A percentile compares a stretch with the other conserved stretches of the same genome.
Evolutionary conservation across 345 rosid genomes (phyloP).

Genomic region (rapeseed (Brassica napus)): Da-Ae NC_063443.1:1101001-1101500

Average conservation of each 20-base stretch:
- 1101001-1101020: slow-evolving; percentile 7
- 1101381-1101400: slow-evolving; percentile 89
- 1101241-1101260: not conserved
- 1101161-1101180: not conserved
- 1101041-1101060: slow-evolving; percentile 18
- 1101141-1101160: slow-evolving; percentile 11
- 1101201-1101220: not conserved
- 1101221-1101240: not conserved
- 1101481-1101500: slow-evolving; percentile 71
- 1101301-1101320: slow-evolving; percentile 4
- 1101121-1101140: not conserved
- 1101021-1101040: not conserved
- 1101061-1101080: not conserved
- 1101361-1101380: slow-evolving; percentile 51
- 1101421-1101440: slow-evolving; percentile 93
- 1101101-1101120: not conserved
- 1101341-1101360: slow-evolving; percentile 15
- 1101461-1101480: slow-evolving; percentile 99
- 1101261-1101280: not conserved
- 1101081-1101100: not conserved
- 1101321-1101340: slow-evolving; percentile 7
- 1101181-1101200: not conserved
- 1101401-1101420: slow-evolving; percentile 86
- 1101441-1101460: slow-evolving; percentile 95
- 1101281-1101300: not conserved